Base-by-base conservation (phyloP, 78 protist genomes). In the Paratrimastix pyriformis region DNA sequence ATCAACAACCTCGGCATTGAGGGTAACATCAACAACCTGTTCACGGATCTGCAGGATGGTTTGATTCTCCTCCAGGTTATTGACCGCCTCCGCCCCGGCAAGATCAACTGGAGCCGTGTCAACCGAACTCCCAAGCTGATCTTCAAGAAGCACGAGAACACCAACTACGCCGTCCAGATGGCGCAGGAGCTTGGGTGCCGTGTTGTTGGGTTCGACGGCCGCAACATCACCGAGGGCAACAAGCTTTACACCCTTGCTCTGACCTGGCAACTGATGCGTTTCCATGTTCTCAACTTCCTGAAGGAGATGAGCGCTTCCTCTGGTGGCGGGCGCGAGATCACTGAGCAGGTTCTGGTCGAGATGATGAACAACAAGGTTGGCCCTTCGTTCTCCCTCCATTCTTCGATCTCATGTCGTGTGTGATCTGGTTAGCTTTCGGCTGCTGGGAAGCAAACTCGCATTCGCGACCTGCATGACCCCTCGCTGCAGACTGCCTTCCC, bases 1-100 rank as follows among this genome's bases (percentile, higher is more conserved):
- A 86, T 91, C 86, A 87, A 91, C 87, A 68, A 84, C 18, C 75
- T 94, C 2, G 98, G 98, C 50, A 82, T 90, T 40, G 89, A 86
- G 29, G 90, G 85, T 69, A 75, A 54, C 29, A 89, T 89, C 38
- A 73, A 77, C 82, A 69, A 79, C 80, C 83, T 91, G 57, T 87
- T 87, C 75, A 81, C 82, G 72, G 94, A 92, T 59, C 80, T 89
- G 32, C 45, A 64, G 40, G 90, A 89, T 72, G 98, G 96, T 55
- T 38, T 84, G 7, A 81, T 82, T 5, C 87, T 94, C 43, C 65
- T 92, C 57, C 86, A 90, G 78, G 64, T 89, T 30, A 55, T 92
- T 18, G 96, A 94, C 46, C 84, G 88, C 86, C 44, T 91, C 54
- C 70, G n/a, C 18, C 94, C 96, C n/a, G 93, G 91, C 37, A 44